These are phyloP conservation scores for Globisporangium emineosum DNA, from an alignment of 352 stramenopile genomes.

Conservation along the genomic window DNA sequence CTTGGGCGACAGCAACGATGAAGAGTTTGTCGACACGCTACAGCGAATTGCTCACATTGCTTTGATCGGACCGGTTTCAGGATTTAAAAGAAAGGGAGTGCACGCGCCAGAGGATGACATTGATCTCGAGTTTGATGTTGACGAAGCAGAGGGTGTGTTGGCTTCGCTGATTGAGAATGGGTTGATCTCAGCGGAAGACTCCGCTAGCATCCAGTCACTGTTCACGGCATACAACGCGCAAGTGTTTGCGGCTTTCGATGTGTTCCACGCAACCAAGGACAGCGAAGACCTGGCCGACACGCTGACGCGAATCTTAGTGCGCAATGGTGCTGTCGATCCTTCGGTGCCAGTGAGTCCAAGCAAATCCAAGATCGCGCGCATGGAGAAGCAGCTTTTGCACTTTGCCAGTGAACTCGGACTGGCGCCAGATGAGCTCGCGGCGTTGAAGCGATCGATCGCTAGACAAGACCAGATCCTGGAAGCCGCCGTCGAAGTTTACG, in stretches of 20 bases:
- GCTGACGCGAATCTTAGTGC: slow-evolving; percentile 37
- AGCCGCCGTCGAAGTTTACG: slow-evolving; percentile 36
- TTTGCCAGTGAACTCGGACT: slow-evolving; percentile 35
- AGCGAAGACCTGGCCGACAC: slow-evolving; percentile 53
- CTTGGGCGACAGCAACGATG: slow-evolving; percentile 54
- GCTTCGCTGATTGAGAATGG: slow-evolving; percentile 25
- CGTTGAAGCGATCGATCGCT: slow-evolving; percentile 39
- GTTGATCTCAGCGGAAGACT: slow-evolving; percentile 25
- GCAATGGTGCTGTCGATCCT: background rate
- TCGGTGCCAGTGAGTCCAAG: slow-evolving; percentile 5
- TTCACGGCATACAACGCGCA: slow-evolving; percentile 32
- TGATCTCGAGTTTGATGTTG: slow-evolving; percentile 21
- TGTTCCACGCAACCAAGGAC: slow-evolving; percentile 49
- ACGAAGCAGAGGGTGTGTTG: slow-evolving; percentile 25
- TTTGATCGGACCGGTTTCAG: slow-evolving; percentile 9
- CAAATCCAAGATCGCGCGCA: slow-evolving; percentile 14
- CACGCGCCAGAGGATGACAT: background rate
- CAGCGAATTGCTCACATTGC: slow-evolving; percentile 42
- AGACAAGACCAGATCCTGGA: slow-evolving; percentile 38
- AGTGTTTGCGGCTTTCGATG: slow-evolving; percentile 54
- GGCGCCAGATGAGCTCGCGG: slow-evolving; percentile 23
- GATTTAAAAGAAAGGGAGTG: background rate
- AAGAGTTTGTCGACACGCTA: slow-evolving; percentile 66
- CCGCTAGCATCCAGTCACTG: slow-evolving; percentile 26
- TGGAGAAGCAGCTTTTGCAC: slow-evolving; percentile 45